Percentiles rank a stretch among this genome's conserved stretches.
phyloP scores from a whole-genome alignment of 495 filamentous ascomycete genomes.

The Penicillium lividum region DNA sequence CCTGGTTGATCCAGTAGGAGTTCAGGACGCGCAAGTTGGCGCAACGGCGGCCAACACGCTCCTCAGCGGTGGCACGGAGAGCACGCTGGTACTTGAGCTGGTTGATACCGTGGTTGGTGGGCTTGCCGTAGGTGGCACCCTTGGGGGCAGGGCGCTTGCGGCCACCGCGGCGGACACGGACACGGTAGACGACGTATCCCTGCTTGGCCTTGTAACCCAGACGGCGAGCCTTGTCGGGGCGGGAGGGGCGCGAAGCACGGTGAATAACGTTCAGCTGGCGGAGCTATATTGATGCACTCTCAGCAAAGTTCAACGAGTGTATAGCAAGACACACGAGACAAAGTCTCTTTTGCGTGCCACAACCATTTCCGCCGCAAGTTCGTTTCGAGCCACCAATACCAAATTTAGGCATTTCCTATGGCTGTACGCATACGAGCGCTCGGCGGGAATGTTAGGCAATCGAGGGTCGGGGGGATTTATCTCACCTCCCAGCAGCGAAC shows the following conservation, averaged over 20 bases:
- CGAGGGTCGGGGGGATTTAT: slow-evolving; percentile 50
- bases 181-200: slow-evolving; percentile 99
- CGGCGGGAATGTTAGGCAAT: slow-evolving; percentile 51
- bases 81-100: slow-evolving; percentile 99
- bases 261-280: slow-evolving; percentile 99
- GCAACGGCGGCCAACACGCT: slow-evolving; percentile 98
- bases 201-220: slow-evolving; percentile 99
- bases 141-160: slow-evolving; percentile 94
- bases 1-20: slow-evolving; percentile 99
- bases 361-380: slow-evolving; percentile 46
- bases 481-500: slow-evolving; percentile 99
- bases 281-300: slow-evolving; percentile 99
- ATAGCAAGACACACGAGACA: slow-evolving; percentile 72
- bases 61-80: slow-evolving; percentile 93
- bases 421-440: slow-evolving; percentile 44
- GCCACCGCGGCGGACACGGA: slow-evolving; percentile 95
- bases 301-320: slow-evolving; percentile 99
- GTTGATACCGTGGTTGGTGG: slow-evolving; percentile 99
- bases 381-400: slow-evolving; percentile 41
- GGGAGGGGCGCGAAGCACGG: slow-evolving; percentile 95
- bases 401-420: slow-evolving; percentile 40
- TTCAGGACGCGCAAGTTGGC: slow-evolving; percentile 98
- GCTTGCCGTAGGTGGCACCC: slow-evolving; percentile 99
- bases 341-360: slow-evolving; percentile 44
- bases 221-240: slow-evolving; percentile 99